phyloP scores from a whole-genome alignment of 768 basidiomycete species.

The Candolleomyces eurysporus region DNA sequence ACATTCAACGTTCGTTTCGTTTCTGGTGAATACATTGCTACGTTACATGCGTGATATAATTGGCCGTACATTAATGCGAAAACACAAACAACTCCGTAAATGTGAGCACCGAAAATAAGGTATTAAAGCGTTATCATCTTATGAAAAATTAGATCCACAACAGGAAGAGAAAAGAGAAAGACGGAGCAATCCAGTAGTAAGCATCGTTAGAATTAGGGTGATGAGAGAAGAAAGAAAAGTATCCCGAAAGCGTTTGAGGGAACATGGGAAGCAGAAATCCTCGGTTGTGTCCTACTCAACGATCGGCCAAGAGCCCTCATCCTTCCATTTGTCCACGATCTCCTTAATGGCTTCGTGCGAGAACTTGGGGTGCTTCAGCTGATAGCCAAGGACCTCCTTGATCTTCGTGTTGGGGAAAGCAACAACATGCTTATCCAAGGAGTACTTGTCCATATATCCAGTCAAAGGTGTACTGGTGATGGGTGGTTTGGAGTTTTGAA shows the following conservation, averaged over 20 bases:
- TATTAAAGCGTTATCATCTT: too few species aligned
- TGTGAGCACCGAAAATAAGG: too few species aligned
- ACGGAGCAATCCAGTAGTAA: too few species aligned
- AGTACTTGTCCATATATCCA: constrained; percentile 77
- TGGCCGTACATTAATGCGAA: too few species aligned
- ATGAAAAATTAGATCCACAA: too few species aligned
- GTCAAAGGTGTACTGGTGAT: constrained; percentile 68
- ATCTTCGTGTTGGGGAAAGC: constrained; percentile 72
- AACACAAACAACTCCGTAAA: too few species aligned
- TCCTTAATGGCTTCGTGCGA: constrained; percentile 61
- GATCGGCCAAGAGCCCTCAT: constrained; percentile 60
- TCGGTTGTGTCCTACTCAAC: constrained; percentile 19
- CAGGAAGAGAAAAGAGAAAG: too few species aligned
- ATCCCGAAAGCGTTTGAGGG: background rate
- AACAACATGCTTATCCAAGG: constrained; percentile 66
- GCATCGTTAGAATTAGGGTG: too few species aligned
- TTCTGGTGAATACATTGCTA: too few species aligned
- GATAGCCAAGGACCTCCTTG: constrained; percentile 69
- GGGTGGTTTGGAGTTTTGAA: constrained; percentile 66
- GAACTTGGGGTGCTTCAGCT: constrained; percentile 61
- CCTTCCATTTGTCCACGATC: constrained; percentile 78
- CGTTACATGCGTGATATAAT: too few species aligned
- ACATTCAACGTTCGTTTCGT: too few species aligned
- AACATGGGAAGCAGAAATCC: background rate
- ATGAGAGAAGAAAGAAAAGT: background rate